Evolutionary conservation across 2,329 filamentous ascomycete genomes (phyloP).

Genomic region (Ceratocystis papillata): DNA sequence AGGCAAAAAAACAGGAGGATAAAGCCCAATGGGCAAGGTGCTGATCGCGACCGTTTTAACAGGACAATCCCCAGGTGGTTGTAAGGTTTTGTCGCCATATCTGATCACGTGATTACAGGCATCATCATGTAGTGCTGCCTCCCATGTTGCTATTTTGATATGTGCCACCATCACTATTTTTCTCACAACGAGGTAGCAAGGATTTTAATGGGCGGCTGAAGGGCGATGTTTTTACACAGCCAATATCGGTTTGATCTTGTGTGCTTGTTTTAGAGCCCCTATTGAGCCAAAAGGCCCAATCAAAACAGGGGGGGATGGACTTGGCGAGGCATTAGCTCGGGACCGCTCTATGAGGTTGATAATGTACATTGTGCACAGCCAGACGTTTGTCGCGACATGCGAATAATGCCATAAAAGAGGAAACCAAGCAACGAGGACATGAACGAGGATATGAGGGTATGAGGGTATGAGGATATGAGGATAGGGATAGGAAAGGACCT

Average conservation of each 20-base stretch:
- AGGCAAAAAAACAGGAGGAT: neutral
- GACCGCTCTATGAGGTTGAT: no score
- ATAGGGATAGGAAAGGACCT: no score
- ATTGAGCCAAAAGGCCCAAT: neutral
- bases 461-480: no score
- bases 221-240: neutral
- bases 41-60: constrained; percentile 4
- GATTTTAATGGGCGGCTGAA: no score
- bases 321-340: no score
- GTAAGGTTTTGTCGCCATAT: neutral
- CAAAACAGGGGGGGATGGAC: neutral
- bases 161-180: constrained; percentile 7
- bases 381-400: no score
- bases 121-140: neutral
- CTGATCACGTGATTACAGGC: neutral
- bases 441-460: no score
- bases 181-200: neutral
- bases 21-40: neutral
- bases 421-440: no score
- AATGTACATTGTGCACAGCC: no score
- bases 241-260: neutral
- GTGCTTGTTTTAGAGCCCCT: constrained; percentile 4
- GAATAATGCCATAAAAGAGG: no score
- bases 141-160: neutral
- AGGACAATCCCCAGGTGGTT: neutral